Evolutionary conservation across 805 yeast genomes (phyloP), one percentile per base, ranked within the genome.

Genomic region (Candida boleticola): DNA sequence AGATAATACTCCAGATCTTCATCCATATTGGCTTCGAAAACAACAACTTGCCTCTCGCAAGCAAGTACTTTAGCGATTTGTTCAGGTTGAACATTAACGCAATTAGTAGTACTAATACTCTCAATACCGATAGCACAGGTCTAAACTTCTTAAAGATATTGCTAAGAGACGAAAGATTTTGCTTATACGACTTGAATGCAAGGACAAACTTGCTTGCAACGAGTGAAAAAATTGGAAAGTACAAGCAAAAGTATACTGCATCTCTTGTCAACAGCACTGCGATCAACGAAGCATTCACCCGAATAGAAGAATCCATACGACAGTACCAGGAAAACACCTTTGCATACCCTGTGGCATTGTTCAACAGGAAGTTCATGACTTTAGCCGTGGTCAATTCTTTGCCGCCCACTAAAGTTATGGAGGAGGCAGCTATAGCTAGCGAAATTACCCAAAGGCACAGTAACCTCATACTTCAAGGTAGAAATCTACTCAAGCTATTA

Each of bases 1-100:
- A 77, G 42, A 41, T 78, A 2, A 44, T 76, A 2, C 63, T 57
- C 20, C 52, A 52, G 31, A 64, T 78, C 7, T 70, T 73, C 49
- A 50, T 66, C 2, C 46, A 48, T n/a, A 55, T 74, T 2, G 71
- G 70, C 1, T 54, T 66, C n/a, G 54, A 64, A 7, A 29, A 40
- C 14, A 66, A 65, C 41, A 44, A 43, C 3, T 57, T 77, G 3
- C 68, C 75, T 0, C 52, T 68, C 11, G 55, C 63, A 1, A 67
- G 65, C 43, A 59, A 51, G 34, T 37, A 41, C 14, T 45, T 76
- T 9, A 46, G 60, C 31, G 52, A 58, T 7, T 42, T 55, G 7
- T 59, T 72, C 13, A 48, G 61, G 2, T 45, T 41, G 4, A 51
- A 29, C 14, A n/a, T 25, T 11, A n/a, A n/a, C n/a, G n/a, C n/a